phyloP scores from a whole-genome alignment of 352 stramenopile genomes.

The Globisporangium carolinianum region DNA sequence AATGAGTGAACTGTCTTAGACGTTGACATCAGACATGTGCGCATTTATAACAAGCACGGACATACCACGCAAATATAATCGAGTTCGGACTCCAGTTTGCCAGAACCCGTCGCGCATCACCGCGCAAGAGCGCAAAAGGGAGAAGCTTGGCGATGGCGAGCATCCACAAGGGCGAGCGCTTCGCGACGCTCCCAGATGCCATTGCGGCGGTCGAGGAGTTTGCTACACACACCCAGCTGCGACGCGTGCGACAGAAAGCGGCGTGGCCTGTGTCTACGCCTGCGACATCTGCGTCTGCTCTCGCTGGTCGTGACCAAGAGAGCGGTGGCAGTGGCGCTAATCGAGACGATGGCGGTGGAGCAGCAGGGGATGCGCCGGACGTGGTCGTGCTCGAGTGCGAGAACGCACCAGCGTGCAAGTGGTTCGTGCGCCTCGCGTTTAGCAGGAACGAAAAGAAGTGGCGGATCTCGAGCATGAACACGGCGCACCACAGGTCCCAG shows the following conservation, averaged over 20 bases:
- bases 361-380: slow-evolving; percentile 15
- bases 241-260: slow-evolving; percentile 16
- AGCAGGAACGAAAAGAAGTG: slow-evolving; percentile 61
- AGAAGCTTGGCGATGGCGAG: background rate
- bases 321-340: too few relatives aligned
- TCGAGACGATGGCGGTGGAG: background rate
- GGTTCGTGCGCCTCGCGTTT: slow-evolving; percentile 61
- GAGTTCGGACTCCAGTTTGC: too few relatives aligned
- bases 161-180: slow-evolving; percentile 57
- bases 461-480: slow-evolving; percentile 72
- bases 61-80: too few relatives aligned
- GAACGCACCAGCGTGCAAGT: slow-evolving; percentile 61
- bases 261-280: slow-evolving; percentile 3
- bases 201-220: slow-evolving; percentile 57
- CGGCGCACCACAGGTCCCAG: slow-evolving; percentile 52
- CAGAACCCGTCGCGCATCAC: too few relatives aligned
- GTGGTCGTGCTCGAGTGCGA: slow-evolving; percentile 55
- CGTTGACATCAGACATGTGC: too few relatives aligned
- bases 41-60: too few relatives aligned
- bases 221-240: slow-evolving; percentile 44
- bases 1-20: too few relatives aligned
- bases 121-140: background rate
- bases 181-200: slow-evolving; percentile 51
- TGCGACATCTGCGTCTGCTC: slow-evolving; percentile 25
- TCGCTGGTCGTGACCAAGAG: too few relatives aligned